A percentile compares a stretch with the other conserved stretches of the same genome.
Conservation (phyloP, 768 basidiomycete species). For the Lepiota brunneoincarnata region DNA sequence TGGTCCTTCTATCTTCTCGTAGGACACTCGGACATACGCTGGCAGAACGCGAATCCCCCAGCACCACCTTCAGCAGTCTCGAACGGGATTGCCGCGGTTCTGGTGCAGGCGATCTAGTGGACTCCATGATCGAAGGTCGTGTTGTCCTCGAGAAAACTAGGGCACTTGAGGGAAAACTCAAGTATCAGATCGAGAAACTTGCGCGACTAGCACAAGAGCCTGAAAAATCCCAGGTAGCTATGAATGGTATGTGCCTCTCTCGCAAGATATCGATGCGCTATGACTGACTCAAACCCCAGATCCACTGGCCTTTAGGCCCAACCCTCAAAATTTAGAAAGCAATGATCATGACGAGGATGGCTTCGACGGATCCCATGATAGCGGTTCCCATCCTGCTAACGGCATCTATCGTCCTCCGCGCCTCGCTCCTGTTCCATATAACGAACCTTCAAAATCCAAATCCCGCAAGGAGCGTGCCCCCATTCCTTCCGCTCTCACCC, state of each 20-base stretch:
- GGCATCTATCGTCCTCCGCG: conserved; percentile 83
- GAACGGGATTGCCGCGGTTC: conserved; percentile 55
- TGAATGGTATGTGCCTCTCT: conserved; percentile 52
- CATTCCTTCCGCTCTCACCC: conserved; percentile 64
- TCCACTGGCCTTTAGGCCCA: conserved; percentile 89
- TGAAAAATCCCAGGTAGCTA: conserved; percentile 34
- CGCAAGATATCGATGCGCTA: conserved; percentile 2
- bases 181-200: conserved; percentile 95
- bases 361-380: conserved; percentile 16
- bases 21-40: conserved; percentile 68
- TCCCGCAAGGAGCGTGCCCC: conserved; percentile 50
- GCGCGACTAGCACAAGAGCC: conserved; percentile 71
- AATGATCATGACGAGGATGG: conserved; percentile 13
- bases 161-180: conserved; percentile 81
- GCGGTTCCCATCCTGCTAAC: conserved; percentile 23
- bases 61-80: conserved; percentile 47
- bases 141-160: conserved; percentile 88
- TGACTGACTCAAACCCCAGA: conserved; percentile 43
- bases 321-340: conserved; percentile 70
- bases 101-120: conserved; percentile 72
- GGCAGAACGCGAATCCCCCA: conserved; percentile 43
- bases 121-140: conserved; percentile 75
- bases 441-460: conserved; percentile 43
- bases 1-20: conserved; percentile 71
- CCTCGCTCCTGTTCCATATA: conserved; percentile 87